Base-by-base conservation (phyloP, 441 rosid species). In the Viola pubescens region DNA sequence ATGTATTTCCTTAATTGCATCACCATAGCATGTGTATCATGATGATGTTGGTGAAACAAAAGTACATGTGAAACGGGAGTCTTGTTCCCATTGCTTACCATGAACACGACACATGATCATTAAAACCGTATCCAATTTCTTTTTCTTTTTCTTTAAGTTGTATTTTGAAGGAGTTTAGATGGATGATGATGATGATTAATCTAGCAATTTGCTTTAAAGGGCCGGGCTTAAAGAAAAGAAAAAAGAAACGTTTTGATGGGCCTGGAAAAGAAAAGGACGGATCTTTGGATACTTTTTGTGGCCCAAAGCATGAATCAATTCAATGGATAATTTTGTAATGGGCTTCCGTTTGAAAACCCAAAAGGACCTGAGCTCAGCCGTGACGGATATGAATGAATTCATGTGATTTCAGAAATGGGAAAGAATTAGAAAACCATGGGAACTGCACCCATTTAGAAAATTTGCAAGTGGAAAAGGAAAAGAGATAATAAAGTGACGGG, bases 31-130 rank as follows among this genome's bases (percentile, higher is more conserved):
- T 70, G 37, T 46, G 41, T 37, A 48, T 42, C 49, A 70, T 78
- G 60, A 71, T 73, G 68, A 63, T 79, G 83, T 52, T 69, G 66
- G 40, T 54, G 19, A 9, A 64, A 63, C 61, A 9, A 69, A 26
- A 68, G 69, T 66, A 69, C 80, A 69, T 46, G 37, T 40, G 55
- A 43, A 65, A 56, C 34, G 54, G 37, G 43, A 64, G 50, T 48
- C 59, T 54, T 60, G 63, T 52, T 59, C 37, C 45, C 39, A 37
- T 58, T 73, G 73, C 66, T 75, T 61, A 54, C 60, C 44, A 43
- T 62, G 67, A 68, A 55, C 61, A 70, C 48, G 58, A 70, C 54
- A 63, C 49, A 56, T 68, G 52, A 75, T 61, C 52, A 7, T 49
- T 43, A 43, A 43, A 43, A 43, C 10, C 46, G 10, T 43, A 43